Evolutionary conservation across 148 eudicot species (phyloP).

Genomic region (Cornus florida): DNA sequence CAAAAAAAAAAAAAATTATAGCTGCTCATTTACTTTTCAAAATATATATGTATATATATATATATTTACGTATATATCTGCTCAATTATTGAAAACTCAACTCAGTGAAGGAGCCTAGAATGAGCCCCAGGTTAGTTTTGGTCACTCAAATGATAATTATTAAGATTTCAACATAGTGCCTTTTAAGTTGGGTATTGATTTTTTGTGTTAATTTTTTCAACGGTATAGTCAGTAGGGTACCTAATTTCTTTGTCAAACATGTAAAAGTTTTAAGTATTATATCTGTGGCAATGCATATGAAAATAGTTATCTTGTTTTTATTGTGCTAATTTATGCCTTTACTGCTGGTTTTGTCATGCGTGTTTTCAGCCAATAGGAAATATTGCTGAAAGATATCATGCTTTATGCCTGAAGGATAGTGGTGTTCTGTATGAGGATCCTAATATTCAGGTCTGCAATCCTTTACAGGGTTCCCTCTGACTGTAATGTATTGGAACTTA

Average conservation of each 20-base stretch:
- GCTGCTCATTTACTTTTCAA: too few species aligned
- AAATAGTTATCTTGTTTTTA: not conserved
- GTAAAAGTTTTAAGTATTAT: not conserved
- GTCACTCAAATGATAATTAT: not conserved
- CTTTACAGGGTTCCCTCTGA: not conserved
- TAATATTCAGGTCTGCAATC: slow-evolving; percentile 65
- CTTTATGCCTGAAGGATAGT: slow-evolving; percentile 87
- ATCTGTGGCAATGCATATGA: not conserved
- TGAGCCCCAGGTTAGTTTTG: not conserved
- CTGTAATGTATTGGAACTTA: slow-evolving; percentile 4
- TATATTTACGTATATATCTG: too few species aligned
- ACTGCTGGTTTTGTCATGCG: slow-evolving; percentile 6
- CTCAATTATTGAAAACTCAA: too few species aligned
- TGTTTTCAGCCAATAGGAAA: slow-evolving; percentile 82
- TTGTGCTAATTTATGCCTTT: not conserved
- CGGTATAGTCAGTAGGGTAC: not conserved
- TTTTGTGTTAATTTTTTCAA: not conserved
- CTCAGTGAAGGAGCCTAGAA: too few species aligned
- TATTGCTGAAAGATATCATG: slow-evolving; percentile 78
- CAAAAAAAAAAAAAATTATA: too few species aligned
- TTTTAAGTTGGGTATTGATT: not conserved
- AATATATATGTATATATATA: too few species aligned
- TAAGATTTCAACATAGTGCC: not conserved
- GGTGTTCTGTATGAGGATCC: slow-evolving; percentile 96
- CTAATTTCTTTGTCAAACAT: not conserved